Conservation (phyloP, 306 rosid genomes). For the Senna tora region DNA sequence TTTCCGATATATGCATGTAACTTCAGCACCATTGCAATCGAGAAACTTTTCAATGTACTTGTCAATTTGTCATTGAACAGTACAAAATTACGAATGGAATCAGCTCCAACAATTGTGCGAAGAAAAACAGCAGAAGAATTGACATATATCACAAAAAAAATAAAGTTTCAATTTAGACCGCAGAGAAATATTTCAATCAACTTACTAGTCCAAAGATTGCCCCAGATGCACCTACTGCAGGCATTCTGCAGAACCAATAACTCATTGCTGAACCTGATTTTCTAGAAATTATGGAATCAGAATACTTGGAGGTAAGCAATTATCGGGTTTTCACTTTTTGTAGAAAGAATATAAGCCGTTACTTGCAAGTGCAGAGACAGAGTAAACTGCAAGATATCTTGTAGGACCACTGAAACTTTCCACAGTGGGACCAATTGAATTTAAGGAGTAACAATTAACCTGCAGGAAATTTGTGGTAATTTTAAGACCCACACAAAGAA, state of each 20-base stretch:
- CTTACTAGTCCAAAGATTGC: conserved; percentile 93
- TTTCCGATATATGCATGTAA: conserved; percentile 19
- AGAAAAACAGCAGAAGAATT: background rate
- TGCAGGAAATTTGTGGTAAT: conserved; percentile 35
- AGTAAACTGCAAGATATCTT: conserved; percentile 81
- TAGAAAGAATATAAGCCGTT: conserved; percentile 58
- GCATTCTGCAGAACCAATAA: conserved; percentile 73
- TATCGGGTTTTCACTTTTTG: conserved; percentile 40
- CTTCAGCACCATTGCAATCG: conserved; percentile 24
- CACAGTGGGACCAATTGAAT: conserved; percentile 81
- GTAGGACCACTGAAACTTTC: conserved; percentile 78
- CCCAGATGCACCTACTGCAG: conserved; percentile 93
- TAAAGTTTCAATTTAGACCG: background rate
- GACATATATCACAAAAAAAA: background rate
- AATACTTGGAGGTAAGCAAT: conserved; percentile 49
- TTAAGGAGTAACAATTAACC: conserved; percentile 86
- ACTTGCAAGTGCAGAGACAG: conserved; percentile 87
- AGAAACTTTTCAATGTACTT: conserved; percentile 22
- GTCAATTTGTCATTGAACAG: background rate
- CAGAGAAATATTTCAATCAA: conserved; percentile 23
- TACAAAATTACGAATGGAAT: conserved; percentile 5
- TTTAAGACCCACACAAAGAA: conserved; percentile 21
- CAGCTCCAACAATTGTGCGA: background rate
- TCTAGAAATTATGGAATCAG: conserved; percentile 62
- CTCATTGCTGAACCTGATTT: conserved; percentile 90